Evolutionary conservation across 805 yeast genomes (phyloP), one percentile per base, ranked within the genome.

Genomic region (Saccharomycopsis lassenensis): DNA sequence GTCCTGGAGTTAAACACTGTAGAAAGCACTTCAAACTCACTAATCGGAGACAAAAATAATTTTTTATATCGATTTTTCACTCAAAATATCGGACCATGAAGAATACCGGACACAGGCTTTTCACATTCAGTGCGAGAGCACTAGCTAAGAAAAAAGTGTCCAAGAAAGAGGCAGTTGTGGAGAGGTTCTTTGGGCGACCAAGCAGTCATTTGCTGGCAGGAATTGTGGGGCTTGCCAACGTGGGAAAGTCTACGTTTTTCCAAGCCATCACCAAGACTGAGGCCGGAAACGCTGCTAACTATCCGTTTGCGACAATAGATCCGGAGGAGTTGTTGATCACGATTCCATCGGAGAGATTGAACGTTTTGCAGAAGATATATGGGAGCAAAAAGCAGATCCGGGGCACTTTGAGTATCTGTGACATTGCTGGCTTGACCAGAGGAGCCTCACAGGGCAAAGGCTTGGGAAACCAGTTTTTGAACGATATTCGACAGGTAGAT

Each of bases 291-390:
- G 96, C 98, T 37, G 98, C 97, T 39, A 89, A 89, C 61, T 89
- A 87, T 59, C 98, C 98, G 19, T 89, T 85, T 58, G 98, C 98
- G 25, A 89, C 98, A 37, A 85, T 85, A 55, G 95, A 89, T 49
- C 97, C 98, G 37, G 97, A 91, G 64, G 95, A 89, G 65, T 87
- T 86, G 5, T 62, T 76, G 49, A 81, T 78, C 25, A 67, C 74
- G 35, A 84, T 81, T 26, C 85, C 84, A 40, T 73, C 81, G 33
- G 59, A 63, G 31, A 70, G 76, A 56, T 61, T 81, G 43, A 72
- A 71, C 38, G 64, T 59, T 30, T 59, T 81, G 24, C 64, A 67
- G 45, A 60, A 61, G 26, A 49, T 78, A 39, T 81, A 75, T 58
- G 63, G 65, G 41, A 72, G 83, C 41, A 69, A 71, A 45, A 72